Conservation (phyloP, 2,329 filamentous ascomycete species). For the Mycosphaerelloides madeirae region DNA sequence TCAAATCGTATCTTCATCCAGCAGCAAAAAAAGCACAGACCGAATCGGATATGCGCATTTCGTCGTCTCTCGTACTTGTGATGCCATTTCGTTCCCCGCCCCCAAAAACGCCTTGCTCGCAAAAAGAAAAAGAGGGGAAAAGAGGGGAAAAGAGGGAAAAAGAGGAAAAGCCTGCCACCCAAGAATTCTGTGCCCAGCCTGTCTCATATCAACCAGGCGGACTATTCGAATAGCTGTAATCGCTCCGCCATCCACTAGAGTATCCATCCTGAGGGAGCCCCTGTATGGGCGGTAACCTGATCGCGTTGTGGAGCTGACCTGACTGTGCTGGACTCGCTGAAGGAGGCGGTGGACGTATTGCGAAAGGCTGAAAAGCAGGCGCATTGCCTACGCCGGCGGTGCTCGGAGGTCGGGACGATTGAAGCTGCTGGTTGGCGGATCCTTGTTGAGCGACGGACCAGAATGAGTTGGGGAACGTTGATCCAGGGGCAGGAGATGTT, state of each 20-base stretch:
- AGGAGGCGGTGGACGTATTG: not conserved
- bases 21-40: too few species aligned
- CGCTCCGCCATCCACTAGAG: conserved; percentile 4
- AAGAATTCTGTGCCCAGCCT: too few species aligned
- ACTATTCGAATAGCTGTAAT: conserved; percentile 3
- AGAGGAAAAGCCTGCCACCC: not conserved
- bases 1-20: not conserved
- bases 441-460: conserved; percentile 2
- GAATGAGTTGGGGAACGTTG: not conserved
- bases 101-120: too few species aligned
- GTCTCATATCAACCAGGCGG: conserved; percentile 1
- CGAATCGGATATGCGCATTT: not conserved
- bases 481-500: conserved; percentile 1
- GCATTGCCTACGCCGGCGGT: not conserved
- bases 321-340: conserved; percentile 3
- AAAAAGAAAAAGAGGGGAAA: too few species aligned
- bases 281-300: conserved; percentile 6
- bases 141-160: too few species aligned
- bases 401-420: not conserved
- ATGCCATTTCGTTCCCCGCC: not conserved
- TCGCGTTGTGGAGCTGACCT: not conserved
- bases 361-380: conserved; percentile 7
- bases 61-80: not conserved
- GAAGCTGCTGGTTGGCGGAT: not conserved
- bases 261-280: conserved; percentile 2